phyloP scores from a whole-genome alignment of 257 asterid genomes.

The Solanum ossicruentum region DNA sequence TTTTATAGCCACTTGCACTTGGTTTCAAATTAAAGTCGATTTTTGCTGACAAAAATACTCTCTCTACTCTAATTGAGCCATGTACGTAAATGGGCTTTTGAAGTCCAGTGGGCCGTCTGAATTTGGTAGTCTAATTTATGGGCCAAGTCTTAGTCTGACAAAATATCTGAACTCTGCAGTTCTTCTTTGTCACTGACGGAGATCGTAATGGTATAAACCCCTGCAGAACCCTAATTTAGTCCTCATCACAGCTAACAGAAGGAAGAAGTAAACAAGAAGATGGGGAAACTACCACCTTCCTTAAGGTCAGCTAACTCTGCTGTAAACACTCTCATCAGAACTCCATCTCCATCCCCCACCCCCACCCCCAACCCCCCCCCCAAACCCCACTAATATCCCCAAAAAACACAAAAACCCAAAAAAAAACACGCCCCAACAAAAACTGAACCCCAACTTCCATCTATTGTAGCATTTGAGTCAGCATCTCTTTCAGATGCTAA shows the following conservation, averaged over 20 bases:
- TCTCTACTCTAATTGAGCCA: background rate
- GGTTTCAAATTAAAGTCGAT: background rate
- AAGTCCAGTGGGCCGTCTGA: background rate
- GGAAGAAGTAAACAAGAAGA: background rate
- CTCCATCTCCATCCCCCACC: background rate
- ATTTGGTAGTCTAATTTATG: background rate
- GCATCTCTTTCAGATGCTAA: constrained; percentile 67
- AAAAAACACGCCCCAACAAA: background rate
- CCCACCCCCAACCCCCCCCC: background rate
- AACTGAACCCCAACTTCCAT: constrained; percentile 5
- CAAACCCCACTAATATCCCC: constrained; percentile 12
- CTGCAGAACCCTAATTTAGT: constrained; percentile 35
- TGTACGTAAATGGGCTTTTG: background rate
- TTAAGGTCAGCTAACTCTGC: constrained; percentile 36
- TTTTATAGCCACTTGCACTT: background rate
- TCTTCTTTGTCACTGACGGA: background rate
- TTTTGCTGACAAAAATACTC: background rate
- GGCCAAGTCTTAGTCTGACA: background rate
- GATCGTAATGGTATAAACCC: constrained; percentile 10
- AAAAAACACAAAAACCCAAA: constrained; percentile 4
- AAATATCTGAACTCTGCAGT: background rate
- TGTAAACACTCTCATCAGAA: constrained; percentile 22
- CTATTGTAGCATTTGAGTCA: constrained; percentile 34
- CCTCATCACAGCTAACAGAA: background rate
- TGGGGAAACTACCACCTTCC: constrained; percentile 57